These are phyloP conservation scores for Pleurozium schreberi DNA, from an alignment of 225 moss, liverwort and hornwort genomes.

Conservation along the genomic window DNA sequence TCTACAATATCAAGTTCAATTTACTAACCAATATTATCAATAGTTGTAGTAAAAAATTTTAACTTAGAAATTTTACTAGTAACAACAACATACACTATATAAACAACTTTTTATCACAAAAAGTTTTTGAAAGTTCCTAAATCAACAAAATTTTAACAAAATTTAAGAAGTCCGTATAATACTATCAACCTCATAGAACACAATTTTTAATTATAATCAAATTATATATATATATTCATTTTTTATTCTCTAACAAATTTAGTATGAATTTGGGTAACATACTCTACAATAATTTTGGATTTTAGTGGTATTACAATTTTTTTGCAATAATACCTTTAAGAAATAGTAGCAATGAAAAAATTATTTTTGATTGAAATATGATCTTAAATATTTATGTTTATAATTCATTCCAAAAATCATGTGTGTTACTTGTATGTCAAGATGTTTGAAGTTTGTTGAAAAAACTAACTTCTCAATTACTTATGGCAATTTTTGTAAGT, in stretches of 20 bases:
- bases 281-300: not conserved
- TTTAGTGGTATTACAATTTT: too few relatives aligned
- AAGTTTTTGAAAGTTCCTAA: too few relatives aligned
- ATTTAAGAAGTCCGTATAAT: not conserved
- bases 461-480: too few relatives aligned
- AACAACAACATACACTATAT: not conserved
- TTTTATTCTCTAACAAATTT: not conserved
- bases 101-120: not conserved
- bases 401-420: too few relatives aligned
- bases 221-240: rapidly evolving
- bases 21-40: not conserved
- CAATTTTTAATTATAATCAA: not conserved
- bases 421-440: too few relatives aligned
- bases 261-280: not conserved
- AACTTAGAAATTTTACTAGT: too few relatives aligned
- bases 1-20: not conserved
- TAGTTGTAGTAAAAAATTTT: not conserved
- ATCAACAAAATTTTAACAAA: not conserved
- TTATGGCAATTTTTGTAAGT: too few relatives aligned
- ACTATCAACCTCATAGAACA: not conserved
- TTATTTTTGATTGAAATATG: too few relatives aligned
- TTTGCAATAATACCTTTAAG: too few relatives aligned
- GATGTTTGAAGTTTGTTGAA: too few relatives aligned
- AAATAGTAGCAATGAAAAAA: too few relatives aligned
- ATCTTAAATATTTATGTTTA: too few relatives aligned